Base-by-base conservation (phyloP, 139 green algal genomes). In the Chlamydomonas sphaeroides region DNA sequence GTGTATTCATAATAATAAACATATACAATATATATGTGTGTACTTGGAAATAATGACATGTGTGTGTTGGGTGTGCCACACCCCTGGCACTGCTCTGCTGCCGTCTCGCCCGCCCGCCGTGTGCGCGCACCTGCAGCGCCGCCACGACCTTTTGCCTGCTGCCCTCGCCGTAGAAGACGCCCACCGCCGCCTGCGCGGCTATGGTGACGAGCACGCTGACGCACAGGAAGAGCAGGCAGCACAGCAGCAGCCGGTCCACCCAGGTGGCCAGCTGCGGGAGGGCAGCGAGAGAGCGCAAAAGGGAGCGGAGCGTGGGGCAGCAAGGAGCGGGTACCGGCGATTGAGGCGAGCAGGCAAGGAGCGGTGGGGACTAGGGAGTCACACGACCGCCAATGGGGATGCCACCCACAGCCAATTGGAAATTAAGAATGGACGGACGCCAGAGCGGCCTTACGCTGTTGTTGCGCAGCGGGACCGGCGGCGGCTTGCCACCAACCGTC, bases 131-230 rank as follows among this genome's bases (percentile, higher is more conserved):
- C 62, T 83, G 63, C 59, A 83, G 45, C 45, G 36, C 65, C 36
- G 42, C 45, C 33, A 53, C 62, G 26, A 84, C 66, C 67, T 84
- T 84, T 4, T 70, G 30, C 26, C 66, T 57, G 51, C 71, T 74
- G 36, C 63, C 62, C 32, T 67, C 49, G 6, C 23, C 41, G 66
- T 84, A 84, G 42, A 78, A 6, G 28, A 51, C 21, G 15, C 35
- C 32, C 2, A 84, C 53, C 28, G 51, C 6, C 17, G 49, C 26
- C 30, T 84, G 62, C 36, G 32, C 38, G 21, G 7, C 61, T 28
- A 66, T 20, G 38, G 42, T 61, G 4, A 84, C 38, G 21, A 49
- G 25, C 38, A 84, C 53, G 35, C 63, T 48, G 18, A 78, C 53
- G 14, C 18, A 70, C 7, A 28, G 62, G 67, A 84, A 84, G 1